Evolutionary conservation across 192 early-diverging fungal species (phyloP), one percentile per base, ranked within the genome.

Genomic region (Phlyctochytrium arcticum): DNA sequence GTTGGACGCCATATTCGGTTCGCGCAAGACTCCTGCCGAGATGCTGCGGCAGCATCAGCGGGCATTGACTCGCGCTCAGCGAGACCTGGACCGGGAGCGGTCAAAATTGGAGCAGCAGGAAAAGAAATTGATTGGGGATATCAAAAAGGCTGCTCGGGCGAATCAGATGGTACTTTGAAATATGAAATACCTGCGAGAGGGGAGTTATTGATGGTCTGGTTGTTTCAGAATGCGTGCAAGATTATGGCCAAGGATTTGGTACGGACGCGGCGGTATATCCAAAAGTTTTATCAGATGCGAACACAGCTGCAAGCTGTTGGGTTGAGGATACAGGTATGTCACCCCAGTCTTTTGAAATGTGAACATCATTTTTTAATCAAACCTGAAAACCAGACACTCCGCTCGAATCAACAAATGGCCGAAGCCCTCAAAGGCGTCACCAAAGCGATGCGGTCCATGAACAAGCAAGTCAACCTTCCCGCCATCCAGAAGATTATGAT

Each of bases 171-270:
- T 92, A 78, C 4, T 66, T 35, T 6, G 9, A 53, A 15, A 29
- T 53, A 15, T 26, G 50, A 12, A 24, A 53, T 12, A 19, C 17
- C 50, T 53, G 12, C 26, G 7, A 57, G 24, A 5, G 31, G n/a
- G 30, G 26, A 34, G 10, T 1, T n/a, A 30, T 57, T 19, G 12
- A n/a, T 15, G 55, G 23, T 57, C 9, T 24, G 15, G 48, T 15
- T 2, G 19, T 7, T 33, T 7, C 32, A 91, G 87, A 78, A 76
- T 60, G 89, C 92, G 5, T 92, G 88, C 72, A 96, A 96, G 65
- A 84, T 97, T 47, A 98, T 96, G 95, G 96, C 96, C 44, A 96
- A 93, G 77, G 95, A 99, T 75, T 74, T 99, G 48, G 96, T 99
- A 15, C 82, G 96, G 35, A 99, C 95, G 21, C 83, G 95, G 37